Evolutionary conservation across 2,329 filamentous ascomycete genomes (phyloP).

Genomic region (Colletotrichum spaethianum): DNA sequence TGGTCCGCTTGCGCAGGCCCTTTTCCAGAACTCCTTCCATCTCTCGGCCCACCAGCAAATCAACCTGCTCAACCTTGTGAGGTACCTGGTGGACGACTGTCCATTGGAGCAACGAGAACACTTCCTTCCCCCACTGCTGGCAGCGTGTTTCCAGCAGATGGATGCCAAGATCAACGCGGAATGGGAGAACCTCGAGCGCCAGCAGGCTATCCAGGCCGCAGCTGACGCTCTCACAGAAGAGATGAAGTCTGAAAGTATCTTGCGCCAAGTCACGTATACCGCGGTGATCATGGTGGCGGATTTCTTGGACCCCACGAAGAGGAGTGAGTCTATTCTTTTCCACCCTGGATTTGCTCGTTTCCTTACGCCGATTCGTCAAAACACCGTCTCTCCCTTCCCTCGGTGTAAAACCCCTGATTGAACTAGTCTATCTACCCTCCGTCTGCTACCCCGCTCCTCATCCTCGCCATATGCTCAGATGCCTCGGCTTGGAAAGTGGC

Average conservation of each 20-base stretch:
- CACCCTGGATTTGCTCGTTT: not conserved
- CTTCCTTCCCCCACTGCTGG: slow-evolving; percentile 88
- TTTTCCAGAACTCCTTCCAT: slow-evolving; percentile 86
- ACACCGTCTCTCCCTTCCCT: not conserved
- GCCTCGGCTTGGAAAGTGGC: not conserved
- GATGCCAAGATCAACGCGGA: slow-evolving; percentile 89
- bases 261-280: slow-evolving; percentile 92
- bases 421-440: not conserved
- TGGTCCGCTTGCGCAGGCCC: slow-evolving; percentile 83
- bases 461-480: not conserved
- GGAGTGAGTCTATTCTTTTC: slow-evolving; percentile 62
- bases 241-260: slow-evolving; percentile 97
- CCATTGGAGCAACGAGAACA: slow-evolving; percentile 82
- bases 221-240: slow-evolving; percentile 90
- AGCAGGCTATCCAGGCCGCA: slow-evolving; percentile 73
- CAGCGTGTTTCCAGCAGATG: slow-evolving; percentile 86
- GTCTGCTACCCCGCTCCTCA: not conserved
- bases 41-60: slow-evolving; percentile 95
- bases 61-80: slow-evolving; percentile 89
- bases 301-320: slow-evolving; percentile 82
- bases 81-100: slow-evolving; percentile 92
- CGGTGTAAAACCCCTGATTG: not conserved
- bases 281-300: slow-evolving; percentile 93
- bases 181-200: slow-evolving; percentile 83
- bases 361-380: not conserved